Conservation (phyloP, 768 basidiomycete species). For the Amanita molliuscula region DNA sequence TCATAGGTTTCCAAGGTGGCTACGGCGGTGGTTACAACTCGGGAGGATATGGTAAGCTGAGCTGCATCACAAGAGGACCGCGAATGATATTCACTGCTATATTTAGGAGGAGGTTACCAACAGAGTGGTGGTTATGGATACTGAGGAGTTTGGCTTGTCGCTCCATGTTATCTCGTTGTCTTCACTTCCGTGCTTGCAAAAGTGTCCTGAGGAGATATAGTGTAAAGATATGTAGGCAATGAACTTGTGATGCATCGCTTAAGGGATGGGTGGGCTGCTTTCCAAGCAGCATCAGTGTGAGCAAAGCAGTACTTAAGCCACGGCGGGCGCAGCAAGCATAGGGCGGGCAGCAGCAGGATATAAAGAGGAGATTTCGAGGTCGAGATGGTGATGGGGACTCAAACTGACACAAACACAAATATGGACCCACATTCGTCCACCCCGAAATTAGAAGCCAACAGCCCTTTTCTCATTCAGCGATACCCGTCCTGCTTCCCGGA, state of each 20-base stretch:
- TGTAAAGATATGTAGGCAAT: neutral
- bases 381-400: neutral
- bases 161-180: neutral
- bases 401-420: conserved; percentile 14
- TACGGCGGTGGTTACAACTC: conserved; percentile 7
- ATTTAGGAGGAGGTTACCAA: neutral
- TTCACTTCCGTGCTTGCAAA: neutral
- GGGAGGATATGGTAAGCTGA: too few relatives aligned
- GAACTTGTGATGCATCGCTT: neutral
- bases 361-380: neutral
- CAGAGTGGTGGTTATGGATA: conserved; percentile 13
- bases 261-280: neutral
- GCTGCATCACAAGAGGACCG: neutral
- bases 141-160: neutral
- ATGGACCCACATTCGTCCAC: conserved; percentile 20
- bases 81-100: neutral
- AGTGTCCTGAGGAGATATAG: neutral
- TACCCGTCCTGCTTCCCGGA: conserved; percentile 4
- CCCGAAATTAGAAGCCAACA: conserved; percentile 8
- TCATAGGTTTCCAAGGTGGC: conserved; percentile 6
- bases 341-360: neutral
- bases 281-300: too few relatives aligned
- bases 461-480: conserved; percentile 8
- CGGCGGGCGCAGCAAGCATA: too few relatives aligned
- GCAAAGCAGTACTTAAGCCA: too few relatives aligned